Evolutionary conservation across 345 rosid species (phyloP).

Genomic region (Nephelium lappaceum): DNA sequence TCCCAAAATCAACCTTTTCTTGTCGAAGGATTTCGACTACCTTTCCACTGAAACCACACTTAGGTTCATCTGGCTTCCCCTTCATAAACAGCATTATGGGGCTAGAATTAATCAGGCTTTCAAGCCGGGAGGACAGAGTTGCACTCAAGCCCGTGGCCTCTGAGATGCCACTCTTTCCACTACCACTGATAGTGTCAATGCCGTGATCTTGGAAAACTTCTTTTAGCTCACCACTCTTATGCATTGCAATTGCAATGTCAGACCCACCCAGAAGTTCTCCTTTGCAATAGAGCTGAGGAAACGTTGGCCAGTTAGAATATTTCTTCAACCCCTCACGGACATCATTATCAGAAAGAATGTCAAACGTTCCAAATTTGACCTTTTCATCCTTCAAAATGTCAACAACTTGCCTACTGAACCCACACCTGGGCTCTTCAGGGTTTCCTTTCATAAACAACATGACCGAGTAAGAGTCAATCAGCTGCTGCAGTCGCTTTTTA

Average conservation of each 20-base stretch:
- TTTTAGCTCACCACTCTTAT: slow-evolving; percentile 82
- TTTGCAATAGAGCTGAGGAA: slow-evolving; percentile 91
- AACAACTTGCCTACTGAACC: slow-evolving; percentile 83
- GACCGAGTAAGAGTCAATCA: slow-evolving; percentile 68
- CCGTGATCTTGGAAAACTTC: slow-evolving; percentile 74
- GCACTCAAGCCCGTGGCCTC: slow-evolving; percentile 62
- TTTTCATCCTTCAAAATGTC: slow-evolving; percentile 71
- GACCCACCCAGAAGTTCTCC: slow-evolving; percentile 97
- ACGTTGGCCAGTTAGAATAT: slow-evolving; percentile 99
- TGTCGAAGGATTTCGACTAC: slow-evolving; percentile 81
- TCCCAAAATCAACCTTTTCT: slow-evolving; percentile 70
- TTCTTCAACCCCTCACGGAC: slow-evolving; percentile 95
- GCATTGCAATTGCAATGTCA: slow-evolving; percentile 90
- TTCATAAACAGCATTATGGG: slow-evolving; percentile 94
- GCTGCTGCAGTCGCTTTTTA: slow-evolving; percentile 55
- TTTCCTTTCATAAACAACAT: slow-evolving; percentile 97
- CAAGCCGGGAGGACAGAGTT: slow-evolving; percentile 53
- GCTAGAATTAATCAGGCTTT: slow-evolving; percentile 61
- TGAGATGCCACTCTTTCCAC: slow-evolving; percentile 52
- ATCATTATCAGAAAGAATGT: slow-evolving; percentile 70
- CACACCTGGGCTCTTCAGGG: slow-evolving; percentile 86
- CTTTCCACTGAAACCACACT: slow-evolving; percentile 92
- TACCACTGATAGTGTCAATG: slow-evolving; percentile 40
- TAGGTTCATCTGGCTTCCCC: slow-evolving; percentile 86
- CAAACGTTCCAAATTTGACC: slow-evolving; percentile 82